Evolutionary conservation across 2,329 filamentous ascomycete genomes (phyloP).

Genomic region (Cladophialophora chaetospira): DNA sequence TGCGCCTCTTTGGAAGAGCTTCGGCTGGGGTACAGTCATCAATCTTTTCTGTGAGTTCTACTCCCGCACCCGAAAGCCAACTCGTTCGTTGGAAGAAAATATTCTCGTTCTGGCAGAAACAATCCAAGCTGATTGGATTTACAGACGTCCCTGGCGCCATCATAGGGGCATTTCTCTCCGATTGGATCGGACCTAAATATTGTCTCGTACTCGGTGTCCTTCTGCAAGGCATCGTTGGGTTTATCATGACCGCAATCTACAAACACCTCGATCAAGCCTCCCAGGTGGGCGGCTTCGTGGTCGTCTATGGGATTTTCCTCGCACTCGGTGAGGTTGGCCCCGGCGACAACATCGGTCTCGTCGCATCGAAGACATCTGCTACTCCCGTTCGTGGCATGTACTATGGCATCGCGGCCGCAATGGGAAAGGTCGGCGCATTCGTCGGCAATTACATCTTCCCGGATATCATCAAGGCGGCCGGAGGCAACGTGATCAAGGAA

Average conservation of each 20-base stretch:
- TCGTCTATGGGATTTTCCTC: constrained; percentile 77
- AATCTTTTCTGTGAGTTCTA: constrained; percentile 92
- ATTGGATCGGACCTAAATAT: constrained; percentile 76
- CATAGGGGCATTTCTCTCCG: constrained; percentile 73
- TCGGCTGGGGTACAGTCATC: constrained; percentile 87
- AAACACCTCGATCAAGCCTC: constrained; percentile 63
- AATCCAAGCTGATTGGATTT: too few relatives aligned
- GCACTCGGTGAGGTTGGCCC: constrained; percentile 79
- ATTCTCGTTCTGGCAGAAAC: too few relatives aligned
- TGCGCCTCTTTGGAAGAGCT: constrained; percentile 70
- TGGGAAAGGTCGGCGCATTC: constrained; percentile 65
- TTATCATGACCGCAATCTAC: constrained; percentile 85
- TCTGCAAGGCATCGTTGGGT: constrained; percentile 76
- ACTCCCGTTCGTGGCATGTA: constrained; percentile 83
- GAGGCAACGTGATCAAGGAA: constrained; percentile 56
- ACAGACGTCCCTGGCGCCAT: constrained; percentile 82
- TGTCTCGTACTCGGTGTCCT: constrained; percentile 71
- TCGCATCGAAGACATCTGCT: constrained; percentile 84
- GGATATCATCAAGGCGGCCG: constrained; percentile 65
- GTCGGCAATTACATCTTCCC: constrained; percentile 78
- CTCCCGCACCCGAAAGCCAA: too few relatives aligned
- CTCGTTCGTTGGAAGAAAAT: too few relatives aligned
- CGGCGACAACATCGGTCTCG: constrained; percentile 85
- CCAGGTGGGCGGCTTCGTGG: constrained; percentile 74
- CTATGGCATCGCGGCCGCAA: constrained; percentile 55